These are phyloP conservation scores for Paramecium octaurelia DNA, from an alignment of 73 alveolate species.

Conservation along the genomic window DNA sequence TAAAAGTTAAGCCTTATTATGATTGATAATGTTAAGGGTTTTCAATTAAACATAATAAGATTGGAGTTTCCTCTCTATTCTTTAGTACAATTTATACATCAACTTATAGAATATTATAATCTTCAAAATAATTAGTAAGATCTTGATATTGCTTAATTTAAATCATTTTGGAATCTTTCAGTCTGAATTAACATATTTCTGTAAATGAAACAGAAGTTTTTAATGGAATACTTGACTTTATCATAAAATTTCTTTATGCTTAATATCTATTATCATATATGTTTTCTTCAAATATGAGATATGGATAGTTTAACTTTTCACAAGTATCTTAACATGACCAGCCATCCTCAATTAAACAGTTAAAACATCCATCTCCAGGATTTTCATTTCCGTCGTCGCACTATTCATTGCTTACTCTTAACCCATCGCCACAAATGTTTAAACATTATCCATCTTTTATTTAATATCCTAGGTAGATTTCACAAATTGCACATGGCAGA, in stretches of 20 bases:
- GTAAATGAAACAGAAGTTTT: neutral
- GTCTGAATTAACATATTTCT: neutral
- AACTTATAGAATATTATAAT: neutral
- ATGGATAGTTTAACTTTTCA: neutral
- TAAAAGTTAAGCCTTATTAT: neutral
- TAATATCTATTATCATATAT: neutral
- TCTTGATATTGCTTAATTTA: neutral
- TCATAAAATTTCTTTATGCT: neutral
- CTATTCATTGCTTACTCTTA: neutral
- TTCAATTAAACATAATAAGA: neutral
- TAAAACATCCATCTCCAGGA: neutral
- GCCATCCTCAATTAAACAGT: neutral
- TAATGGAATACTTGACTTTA: neutral
- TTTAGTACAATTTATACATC: neutral
- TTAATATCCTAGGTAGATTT: neutral
- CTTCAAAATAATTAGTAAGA: neutral
- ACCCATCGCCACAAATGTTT: slow-evolving; percentile 21
- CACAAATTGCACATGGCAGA: neutral
- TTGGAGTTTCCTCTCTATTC: neutral
- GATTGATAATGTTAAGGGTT: neutral
- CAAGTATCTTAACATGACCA: neutral
- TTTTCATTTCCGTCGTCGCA: neutral
- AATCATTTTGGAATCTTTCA: neutral
- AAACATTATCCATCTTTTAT: neutral
- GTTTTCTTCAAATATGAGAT: neutral